Base-by-base conservation (phyloP, 2,329 filamentous ascomycete species). In the Epichloe glyceriae region DNA sequence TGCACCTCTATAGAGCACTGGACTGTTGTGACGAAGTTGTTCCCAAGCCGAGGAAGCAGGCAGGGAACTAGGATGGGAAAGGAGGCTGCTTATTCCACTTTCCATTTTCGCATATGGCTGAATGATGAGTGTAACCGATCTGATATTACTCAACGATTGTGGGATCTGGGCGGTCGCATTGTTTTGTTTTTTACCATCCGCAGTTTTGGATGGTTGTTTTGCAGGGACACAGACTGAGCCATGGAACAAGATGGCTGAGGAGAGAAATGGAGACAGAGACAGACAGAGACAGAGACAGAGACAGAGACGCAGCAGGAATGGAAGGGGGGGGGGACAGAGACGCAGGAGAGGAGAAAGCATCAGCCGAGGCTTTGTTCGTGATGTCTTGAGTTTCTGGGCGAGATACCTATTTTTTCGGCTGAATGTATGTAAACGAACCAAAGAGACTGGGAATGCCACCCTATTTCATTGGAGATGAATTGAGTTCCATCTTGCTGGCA, bases 381-480 rank as follows among this genome's bases (percentile, higher is more conserved):
- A 52, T 49, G 42, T 54, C 38, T 49, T 45, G 38, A 48, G 43
- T 44, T 46, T 52, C n/a, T 50, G 41, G 20, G 48, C 46, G 50
- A 54, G 52, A 55, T 56, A 56, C 52, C 53, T 55, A 50, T 52
- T 41, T 46, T 34, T 50, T 52, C 22, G 42, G 52, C 43, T 54
- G 50, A 26, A 33, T 40, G 33, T 47, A 44, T 52, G 34, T 41
- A 42, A 10, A 39, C 26, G 22, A 35, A 19, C 30, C 35, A 33
- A 39, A 52, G 33, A 47, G 50, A 51, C 39, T 26, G 40, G 37
- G 47, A 50, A 43, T 49, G 33, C 38, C 39, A 41, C 33, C 30
- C 43, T 44, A 2, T 45, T 44, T 41, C 39, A 44, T 10, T 35
- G 48, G 46, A 54, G 54, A 59, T 66, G 64, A 67, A 65, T 66